Percentiles rank a stretch among this genome's conserved stretches.
These are phyloP conservation scores for Sisymbrium altissimum DNA, from an alignment of 345 rosid genomes.

Conservation along the genomic window DNA sequence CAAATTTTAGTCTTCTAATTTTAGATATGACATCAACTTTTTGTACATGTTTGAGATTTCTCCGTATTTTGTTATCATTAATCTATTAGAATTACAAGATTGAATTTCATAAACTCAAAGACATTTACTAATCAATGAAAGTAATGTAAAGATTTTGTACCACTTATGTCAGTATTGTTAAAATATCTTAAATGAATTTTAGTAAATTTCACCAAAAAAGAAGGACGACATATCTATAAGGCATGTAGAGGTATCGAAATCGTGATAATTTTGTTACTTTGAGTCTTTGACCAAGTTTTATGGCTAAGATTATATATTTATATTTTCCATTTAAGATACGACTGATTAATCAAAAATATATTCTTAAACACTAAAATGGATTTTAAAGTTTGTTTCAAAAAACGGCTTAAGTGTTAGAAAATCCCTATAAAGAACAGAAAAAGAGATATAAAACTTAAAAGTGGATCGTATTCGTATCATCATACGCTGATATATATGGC, in stretches of 20 bases:
- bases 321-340: background rate
- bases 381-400: background rate
- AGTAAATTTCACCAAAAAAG: too few species aligned
- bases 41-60: background rate
- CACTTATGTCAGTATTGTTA: background rate
- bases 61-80: background rate
- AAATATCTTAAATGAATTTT: too few species aligned
- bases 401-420: background rate
- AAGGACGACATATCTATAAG: too few species aligned
- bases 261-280: background rate
- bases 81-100: background rate
- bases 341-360: too few species aligned
- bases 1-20: background rate
- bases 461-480: background rate
- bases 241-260: too few species aligned
- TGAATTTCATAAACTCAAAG: background rate
- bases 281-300: background rate
- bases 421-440: background rate
- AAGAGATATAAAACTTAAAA: background rate
- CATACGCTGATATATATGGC: background rate
- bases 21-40: background rate
- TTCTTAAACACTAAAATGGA: too few species aligned
- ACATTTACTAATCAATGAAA: background rate
- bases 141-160: background rate
- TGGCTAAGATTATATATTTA: background rate